A percentile compares a stretch with the other conserved stretches of the same genome.
Evolutionary conservation across 371 early-diverging fungal species (phyloP).

Genomic region (Mucor racemosus): DNA sequence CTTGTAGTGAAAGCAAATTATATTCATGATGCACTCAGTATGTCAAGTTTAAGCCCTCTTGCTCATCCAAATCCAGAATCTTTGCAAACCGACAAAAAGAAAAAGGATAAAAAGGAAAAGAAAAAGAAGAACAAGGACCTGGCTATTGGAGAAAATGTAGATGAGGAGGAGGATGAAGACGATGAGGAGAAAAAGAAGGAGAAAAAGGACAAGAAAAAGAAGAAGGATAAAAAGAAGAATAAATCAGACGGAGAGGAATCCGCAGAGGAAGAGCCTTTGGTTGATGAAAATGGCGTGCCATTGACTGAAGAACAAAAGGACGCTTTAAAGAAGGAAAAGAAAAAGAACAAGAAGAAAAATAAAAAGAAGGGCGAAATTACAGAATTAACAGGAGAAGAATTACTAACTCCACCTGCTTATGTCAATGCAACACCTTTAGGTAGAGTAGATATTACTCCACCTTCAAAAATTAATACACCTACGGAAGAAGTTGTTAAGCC

Average conservation of each 20-base stretch:
- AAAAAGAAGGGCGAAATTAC: constrained; percentile 23
- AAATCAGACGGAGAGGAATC: constrained; percentile 7
- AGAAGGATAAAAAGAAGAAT: constrained; percentile 19
- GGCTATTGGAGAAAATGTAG: background rate
- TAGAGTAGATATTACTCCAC: background rate
- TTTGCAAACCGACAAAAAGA: background rate
- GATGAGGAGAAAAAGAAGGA: constrained; percentile 14
- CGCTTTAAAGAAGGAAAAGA: constrained; percentile 14
- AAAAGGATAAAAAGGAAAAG: constrained; percentile 14
- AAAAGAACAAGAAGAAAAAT: constrained; percentile 25
- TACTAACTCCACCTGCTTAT: background rate
- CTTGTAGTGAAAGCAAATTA: constrained; percentile 42
- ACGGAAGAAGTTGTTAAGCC: constrained; percentile 12
- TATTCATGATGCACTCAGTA: constrained; percentile 57
- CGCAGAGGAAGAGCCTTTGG: background rate
- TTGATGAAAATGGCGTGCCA: constrained; percentile 15
- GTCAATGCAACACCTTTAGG: constrained; percentile 1
- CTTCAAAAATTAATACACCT: background rate
- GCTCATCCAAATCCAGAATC: constrained; percentile 6
- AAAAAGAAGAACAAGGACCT: constrained; percentile 16
- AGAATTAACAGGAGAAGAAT: constrained; percentile 17
- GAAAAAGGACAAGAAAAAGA: constrained; percentile 20
- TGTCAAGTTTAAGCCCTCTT: constrained; percentile 33
- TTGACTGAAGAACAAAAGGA: constrained; percentile 15
- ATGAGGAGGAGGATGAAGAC: background rate